A percentile compares a stretch with the other conserved stretches of the same genome.
These are phyloP conservation scores for Eutrema heterophyllum DNA, from an alignment of 345 rosid genomes.

Conservation along the genomic window DNA sequence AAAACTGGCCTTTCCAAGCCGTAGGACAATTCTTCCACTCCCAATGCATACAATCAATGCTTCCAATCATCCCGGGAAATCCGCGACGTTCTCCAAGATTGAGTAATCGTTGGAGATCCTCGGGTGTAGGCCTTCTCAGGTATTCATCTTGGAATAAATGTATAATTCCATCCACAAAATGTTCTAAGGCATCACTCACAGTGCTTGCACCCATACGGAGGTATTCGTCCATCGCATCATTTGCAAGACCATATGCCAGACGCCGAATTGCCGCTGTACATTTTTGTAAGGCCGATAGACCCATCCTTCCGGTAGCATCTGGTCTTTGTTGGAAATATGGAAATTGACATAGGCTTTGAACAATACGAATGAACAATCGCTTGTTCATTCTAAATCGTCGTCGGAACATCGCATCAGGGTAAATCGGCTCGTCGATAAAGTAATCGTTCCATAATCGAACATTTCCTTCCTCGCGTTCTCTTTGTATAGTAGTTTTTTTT, in stretches of 20 bases:
- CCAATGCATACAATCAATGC: no score
- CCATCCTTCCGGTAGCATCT: background rate
- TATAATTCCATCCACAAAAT: background rate
- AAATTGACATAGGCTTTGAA: background rate
- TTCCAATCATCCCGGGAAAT: background rate
- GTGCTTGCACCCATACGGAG: background rate
- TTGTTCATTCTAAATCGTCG: background rate
- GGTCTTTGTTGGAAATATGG: background rate
- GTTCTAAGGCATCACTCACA: background rate
- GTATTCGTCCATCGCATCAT: background rate
- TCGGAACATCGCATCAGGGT: background rate
- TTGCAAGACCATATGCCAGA: background rate
- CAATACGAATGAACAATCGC: background rate
- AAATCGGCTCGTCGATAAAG: no score
- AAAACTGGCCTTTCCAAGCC: no score
- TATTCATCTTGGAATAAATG: background rate
- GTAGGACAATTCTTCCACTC: no score
- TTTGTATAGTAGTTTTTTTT: no score
- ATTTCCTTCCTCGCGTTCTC: no score
- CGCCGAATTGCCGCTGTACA: background rate
- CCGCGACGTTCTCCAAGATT: background rate
- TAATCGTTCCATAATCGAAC: no score
- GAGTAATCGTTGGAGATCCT: background rate
- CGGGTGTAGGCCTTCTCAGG: background rate
- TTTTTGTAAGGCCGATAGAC: background rate